phyloP scores from a whole-genome alignment of 768 basidiomycete species.

The Lactarius hatsudake region DNA sequence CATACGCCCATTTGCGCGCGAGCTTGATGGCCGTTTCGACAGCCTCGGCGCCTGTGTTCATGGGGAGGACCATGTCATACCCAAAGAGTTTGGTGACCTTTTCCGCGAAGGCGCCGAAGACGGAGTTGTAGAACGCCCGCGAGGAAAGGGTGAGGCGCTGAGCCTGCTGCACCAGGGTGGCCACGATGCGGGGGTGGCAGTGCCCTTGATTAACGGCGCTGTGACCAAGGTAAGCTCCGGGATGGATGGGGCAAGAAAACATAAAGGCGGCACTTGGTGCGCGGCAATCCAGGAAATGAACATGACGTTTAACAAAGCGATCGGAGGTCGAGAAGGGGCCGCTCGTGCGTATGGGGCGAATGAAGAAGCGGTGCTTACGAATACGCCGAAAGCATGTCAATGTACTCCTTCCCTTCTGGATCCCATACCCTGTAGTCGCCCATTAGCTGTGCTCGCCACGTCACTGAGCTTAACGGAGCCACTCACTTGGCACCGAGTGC shows the following conservation, averaged over 20 bases:
- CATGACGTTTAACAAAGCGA: neutral
- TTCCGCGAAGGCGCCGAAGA: conserved; percentile 88
- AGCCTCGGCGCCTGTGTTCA: conserved; percentile 99
- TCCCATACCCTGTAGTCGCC: conserved; percentile 70
- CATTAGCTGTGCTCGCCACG: conserved; percentile 22
- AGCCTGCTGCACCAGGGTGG: conserved; percentile 78
- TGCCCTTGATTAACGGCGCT: conserved; percentile 94
- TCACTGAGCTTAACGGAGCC: conserved; percentile 36
- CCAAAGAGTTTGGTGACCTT: conserved; percentile 80
- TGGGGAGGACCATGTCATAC: conserved; percentile 94
- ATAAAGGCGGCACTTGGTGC: neutral
- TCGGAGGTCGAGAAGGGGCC: neutral
- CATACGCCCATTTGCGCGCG: conserved; percentile 95
- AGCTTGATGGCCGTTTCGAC: conserved; percentile 98
- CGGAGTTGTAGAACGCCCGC: conserved; percentile 92
- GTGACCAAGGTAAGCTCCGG: conserved; percentile 5
- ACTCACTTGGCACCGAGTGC: conserved; percentile 88
- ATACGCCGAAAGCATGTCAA: conserved; percentile 98
- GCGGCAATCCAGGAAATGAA: neutral
- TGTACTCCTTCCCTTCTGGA: conserved; percentile 91
- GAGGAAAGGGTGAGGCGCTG: conserved; percentile 90
- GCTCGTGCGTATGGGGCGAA: conserved; percentile 1
- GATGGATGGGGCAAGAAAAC: neutral
- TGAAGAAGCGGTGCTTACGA: conserved; percentile 56
- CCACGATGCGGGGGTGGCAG: conserved; percentile 87